Conservation (phyloP, 495 filamentous ascomycete species). For the Daldinia caldariorum region DNA sequence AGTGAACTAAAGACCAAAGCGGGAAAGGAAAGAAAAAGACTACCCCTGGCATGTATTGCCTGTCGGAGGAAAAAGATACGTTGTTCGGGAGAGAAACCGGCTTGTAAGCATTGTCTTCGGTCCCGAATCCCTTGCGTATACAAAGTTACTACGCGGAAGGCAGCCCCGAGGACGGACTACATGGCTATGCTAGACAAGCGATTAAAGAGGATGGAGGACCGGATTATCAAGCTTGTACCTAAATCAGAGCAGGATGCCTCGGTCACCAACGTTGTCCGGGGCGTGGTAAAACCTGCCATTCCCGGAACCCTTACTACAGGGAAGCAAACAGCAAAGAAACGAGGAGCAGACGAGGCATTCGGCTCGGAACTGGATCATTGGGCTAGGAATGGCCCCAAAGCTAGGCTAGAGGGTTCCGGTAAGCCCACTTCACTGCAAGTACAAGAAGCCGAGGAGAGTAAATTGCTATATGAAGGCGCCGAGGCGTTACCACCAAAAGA, state of each 20-base stretch:
- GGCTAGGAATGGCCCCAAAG: constrained; percentile 67
- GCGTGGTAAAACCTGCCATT: constrained; percentile 80
- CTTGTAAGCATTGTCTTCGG: constrained; percentile 94
- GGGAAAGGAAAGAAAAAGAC: constrained; percentile 92
- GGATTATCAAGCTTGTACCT: constrained; percentile 94
- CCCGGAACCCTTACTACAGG: constrained; percentile 66
- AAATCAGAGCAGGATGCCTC: constrained; percentile 75
- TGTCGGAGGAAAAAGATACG: constrained; percentile 98
- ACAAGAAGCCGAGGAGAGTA: constrained; percentile 74
- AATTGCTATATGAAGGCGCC: constrained; percentile 78
- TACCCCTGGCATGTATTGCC: constrained; percentile 95
- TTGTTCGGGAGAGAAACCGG: constrained; percentile 96
- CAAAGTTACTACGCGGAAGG: constrained; percentile 94
- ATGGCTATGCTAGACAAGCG: constrained; percentile 99
- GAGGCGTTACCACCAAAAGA: constrained; percentile 88
- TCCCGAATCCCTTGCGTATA: constrained; percentile 98
- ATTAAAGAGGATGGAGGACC: constrained; percentile 94
- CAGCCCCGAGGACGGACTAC: constrained; percentile 95
- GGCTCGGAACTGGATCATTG: constrained; percentile 82
- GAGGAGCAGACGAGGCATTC: constrained; percentile 89
- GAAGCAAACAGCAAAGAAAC: constrained; percentile 73
- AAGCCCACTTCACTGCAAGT: constrained; percentile 69
- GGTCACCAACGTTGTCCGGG: constrained; percentile 49
- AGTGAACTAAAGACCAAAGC: constrained; percentile 97
- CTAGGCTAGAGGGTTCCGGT: constrained; percentile 55